Evolutionary conservation across 169 alveolate species (phyloP), one percentile per base, ranked within the genome.

Genomic region (Plasmodium vivax): DNA sequence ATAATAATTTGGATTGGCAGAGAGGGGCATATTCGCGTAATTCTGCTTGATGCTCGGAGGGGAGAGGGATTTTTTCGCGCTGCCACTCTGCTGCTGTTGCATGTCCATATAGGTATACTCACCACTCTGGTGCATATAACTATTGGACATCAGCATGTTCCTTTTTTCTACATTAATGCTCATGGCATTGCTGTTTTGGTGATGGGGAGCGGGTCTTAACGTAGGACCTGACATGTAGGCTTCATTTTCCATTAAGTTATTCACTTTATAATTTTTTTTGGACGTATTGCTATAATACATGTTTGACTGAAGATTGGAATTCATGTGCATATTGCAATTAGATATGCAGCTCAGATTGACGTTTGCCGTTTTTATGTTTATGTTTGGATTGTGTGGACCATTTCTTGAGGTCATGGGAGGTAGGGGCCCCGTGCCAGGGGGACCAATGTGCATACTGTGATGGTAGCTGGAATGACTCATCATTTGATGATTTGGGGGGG

Each of bases 191-290:
- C 32, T 84, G 51, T 16, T 68, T n/a, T 84, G 84, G 8, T 72
- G 92, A 5, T 45, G 36, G 5, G 92, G 84, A 23, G 92, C 84
- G 7, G 92, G 71, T 4, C 82, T 84, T 38, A 84, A 84, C 32
- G 83, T 84, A 19, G 92, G 92, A 38, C 56, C 30, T 27, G 81
- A 7, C 27, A n/a, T 8, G 72, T 71, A 84, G 14, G n/a, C 6
- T n/a, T 71, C 92, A 9, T 62, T n/a, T 41, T 84, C 92, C n/a
- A 38, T 23, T 16, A 68, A 5, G 75, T 41, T 84, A 84, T 84
- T 84, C 9, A 71, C 75, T 38, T 84, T 84, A 84, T 84, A 84
- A 72, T 84, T 84, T 36, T 84, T 84, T 84, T 84, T 84, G 8
- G 83, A 71, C 30, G 8, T 47, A 41, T 84, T 84, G 8, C 38